Evolutionary conservation across 2,329 filamentous ascomycete genomes (phyloP).

Genomic region (Epichloe amarillans): DNA sequence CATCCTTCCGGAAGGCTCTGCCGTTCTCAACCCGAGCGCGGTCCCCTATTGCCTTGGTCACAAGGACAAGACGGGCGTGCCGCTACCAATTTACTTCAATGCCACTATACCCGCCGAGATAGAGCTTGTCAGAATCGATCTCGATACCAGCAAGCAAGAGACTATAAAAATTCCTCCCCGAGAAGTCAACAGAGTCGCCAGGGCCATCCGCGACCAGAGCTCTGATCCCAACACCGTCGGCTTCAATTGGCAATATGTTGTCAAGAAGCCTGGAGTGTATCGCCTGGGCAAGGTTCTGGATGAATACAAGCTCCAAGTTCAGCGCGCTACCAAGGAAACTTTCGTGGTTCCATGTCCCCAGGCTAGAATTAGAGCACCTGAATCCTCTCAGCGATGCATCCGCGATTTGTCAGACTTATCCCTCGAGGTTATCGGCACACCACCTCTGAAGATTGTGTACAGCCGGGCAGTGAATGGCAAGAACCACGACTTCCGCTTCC

Average conservation of each 20-base stretch:
- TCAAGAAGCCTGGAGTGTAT: slow-evolving; percentile 84
- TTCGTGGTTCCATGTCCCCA: slow-evolving; percentile 78
- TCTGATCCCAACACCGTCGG: slow-evolving; percentile 47
- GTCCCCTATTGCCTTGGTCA: slow-evolving; percentile 69
- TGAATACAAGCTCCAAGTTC: slow-evolving; percentile 86
- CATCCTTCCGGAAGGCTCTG: slow-evolving; percentile 91
- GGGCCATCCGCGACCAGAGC: slow-evolving; percentile 51
- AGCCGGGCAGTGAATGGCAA: slow-evolving; percentile 75
- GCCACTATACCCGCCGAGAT: slow-evolving; percentile 81
- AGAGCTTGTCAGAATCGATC: slow-evolving; percentile 75
- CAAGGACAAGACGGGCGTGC: slow-evolving; percentile 43
- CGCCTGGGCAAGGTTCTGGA: slow-evolving; percentile 75
- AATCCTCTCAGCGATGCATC: slow-evolving; percentile 57
- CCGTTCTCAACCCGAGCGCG: slow-evolving; percentile 70
- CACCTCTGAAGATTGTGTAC: slow-evolving; percentile 86
- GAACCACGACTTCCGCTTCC: slow-evolving; percentile 75
- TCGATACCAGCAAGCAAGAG: slow-evolving; percentile 70
- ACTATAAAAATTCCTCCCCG: slow-evolving; percentile 60
- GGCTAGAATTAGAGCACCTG: slow-evolving; percentile 55
- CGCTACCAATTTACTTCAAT: slow-evolving; percentile 82
- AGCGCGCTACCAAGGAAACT: slow-evolving; percentile 60
- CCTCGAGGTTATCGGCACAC: slow-evolving; percentile 74
- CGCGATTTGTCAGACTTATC: slow-evolving; percentile 79
- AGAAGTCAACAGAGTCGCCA: slow-evolving; percentile 63
- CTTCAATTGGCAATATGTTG: slow-evolving; percentile 55